Evolutionary conservation across 257 asterid genomes (phyloP), one percentile per base, ranked within the genome.

Genomic region (Sherardia arvensis): DNA sequence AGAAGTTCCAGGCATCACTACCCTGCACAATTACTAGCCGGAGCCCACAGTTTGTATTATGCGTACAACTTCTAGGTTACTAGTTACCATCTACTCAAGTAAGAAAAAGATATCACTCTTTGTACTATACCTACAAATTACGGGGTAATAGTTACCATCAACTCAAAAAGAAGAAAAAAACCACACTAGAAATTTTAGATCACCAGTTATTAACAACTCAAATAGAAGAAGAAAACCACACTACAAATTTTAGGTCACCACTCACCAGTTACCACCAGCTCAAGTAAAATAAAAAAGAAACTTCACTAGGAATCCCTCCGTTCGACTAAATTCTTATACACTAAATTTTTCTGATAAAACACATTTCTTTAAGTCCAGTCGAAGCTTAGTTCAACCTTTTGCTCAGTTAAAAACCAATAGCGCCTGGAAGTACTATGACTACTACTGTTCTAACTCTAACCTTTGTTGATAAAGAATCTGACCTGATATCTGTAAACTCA

Each of bases 401-500:
- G n/a, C 47, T 38, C 45, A 45, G 27, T 30, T 58, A 59, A 32
- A 30, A 32, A 8, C 23, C 10, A 20, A 32, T 18, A 11, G 17
- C 17, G 10, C 27, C 20, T 54, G 36, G 36, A 4, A 32, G 49
- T 20, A 34, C 29, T 9, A 4, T n/a, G n/a, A n/a, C n/a, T 33
- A 33, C 4, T 21, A 54, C 57, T 43, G 23, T 43, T 25, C 33
- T 12, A 14, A 2, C 2, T 3, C 38, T 7, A 18, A 18, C 11
- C 53, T 38, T 14, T 27, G 27, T 18, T 38, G 54, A 3, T 25
- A 17, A 62, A 62, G 51, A 49, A 23, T 14, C 36, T 40, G 43
- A 62, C 10, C 38, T 62, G 66, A 40, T 12, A 8, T 8, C 56
- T 62, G 66, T 17, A 20, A 53, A 62, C 36, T 26, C 38, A 43